phyloP scores from a whole-genome alignment of 306 rosid species.

The Spatholobus suberectus region DNA sequence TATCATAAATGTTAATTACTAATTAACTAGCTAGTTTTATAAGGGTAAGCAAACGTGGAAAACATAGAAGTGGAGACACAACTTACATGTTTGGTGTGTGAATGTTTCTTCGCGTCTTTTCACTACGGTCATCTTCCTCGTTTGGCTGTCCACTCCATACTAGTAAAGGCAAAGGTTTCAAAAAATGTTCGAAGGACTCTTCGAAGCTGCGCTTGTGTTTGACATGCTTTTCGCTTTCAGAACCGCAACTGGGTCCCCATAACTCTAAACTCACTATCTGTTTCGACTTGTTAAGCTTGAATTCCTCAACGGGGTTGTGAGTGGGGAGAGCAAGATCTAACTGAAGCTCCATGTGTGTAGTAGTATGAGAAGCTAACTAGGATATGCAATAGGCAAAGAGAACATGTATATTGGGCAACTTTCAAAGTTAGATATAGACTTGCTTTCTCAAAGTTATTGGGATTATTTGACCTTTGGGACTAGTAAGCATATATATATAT shows the following conservation, averaged over 20 bases:
- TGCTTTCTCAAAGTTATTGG: conserved; percentile 38
- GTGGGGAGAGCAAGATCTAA: conserved; percentile 60
- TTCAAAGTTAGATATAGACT: conserved; percentile 35
- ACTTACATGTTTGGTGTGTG: conserved; percentile 59
- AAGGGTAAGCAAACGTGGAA: background rate
- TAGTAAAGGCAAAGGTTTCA: conserved; percentile 51
- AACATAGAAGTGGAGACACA: background rate
- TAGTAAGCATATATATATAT: conserved; percentile 12
- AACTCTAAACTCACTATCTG: conserved; percentile 28
- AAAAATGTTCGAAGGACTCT: conserved; percentile 56
- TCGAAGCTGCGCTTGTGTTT: conserved; percentile 60
- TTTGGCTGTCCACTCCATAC: conserved; percentile 76
- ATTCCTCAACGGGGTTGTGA: conserved; percentile 44
- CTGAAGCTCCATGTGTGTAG: conserved; percentile 73
- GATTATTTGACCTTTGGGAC: conserved; percentile 39
- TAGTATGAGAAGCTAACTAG: conserved; percentile 30
- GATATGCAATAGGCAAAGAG: background rate
- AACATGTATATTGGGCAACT: conserved; percentile 31
- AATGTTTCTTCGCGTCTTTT: conserved; percentile 46
- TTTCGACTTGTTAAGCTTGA: conserved; percentile 40
- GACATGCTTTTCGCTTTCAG: conserved; percentile 37
- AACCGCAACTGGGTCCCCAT: conserved; percentile 30
- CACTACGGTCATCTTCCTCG: conserved; percentile 64
- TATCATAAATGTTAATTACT: background rate
- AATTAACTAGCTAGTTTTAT: background rate